Percentiles rank a stretch among this genome's conserved stretches.
Conservation (phyloP, 192 early-diverging fungal genomes). For the Linnemannia elongata region DNA sequence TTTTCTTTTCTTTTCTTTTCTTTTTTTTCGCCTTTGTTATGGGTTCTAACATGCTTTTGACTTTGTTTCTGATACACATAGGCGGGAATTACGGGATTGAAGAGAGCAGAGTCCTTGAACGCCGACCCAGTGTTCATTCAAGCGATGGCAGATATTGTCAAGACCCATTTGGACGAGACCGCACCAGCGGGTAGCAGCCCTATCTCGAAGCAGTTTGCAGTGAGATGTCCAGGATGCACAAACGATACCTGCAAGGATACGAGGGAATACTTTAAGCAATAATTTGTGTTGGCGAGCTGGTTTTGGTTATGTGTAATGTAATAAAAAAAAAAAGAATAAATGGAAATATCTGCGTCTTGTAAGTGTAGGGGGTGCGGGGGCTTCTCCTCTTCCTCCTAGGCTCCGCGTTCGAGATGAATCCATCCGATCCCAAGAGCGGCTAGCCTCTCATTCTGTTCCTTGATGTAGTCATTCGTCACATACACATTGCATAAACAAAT, state of each 20-base stretch:
- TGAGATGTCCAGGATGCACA: slow-evolving; percentile 83
- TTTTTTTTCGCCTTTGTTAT: neutral
- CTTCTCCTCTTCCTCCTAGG: too few relatives aligned
- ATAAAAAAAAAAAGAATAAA: neutral
- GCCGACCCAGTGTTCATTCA: slow-evolving; percentile 92
- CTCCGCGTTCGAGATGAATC: too few relatives aligned
- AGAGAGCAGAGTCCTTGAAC: slow-evolving; percentile 93
- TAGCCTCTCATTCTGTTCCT: neutral
- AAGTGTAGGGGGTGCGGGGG: too few relatives aligned
- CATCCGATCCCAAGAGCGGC: too few relatives aligned
- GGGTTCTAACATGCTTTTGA: neutral
- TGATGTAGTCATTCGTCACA: neutral
- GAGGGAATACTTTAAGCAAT: slow-evolving; percentile 72
- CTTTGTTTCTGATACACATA: slow-evolving; percentile 12
- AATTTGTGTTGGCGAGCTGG: too few relatives aligned
- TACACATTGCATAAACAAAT: neutral
- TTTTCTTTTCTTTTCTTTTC: too few relatives aligned
- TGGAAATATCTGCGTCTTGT: too few relatives aligned
- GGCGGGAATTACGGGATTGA: slow-evolving; percentile 87
- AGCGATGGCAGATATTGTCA: slow-evolving; percentile 90
- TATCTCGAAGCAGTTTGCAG: slow-evolving; percentile 67
- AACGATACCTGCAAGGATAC: slow-evolving; percentile 75
- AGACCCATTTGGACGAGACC: slow-evolving; percentile 76
- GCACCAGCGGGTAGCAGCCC: slow-evolving; percentile 14
- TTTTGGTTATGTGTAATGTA: too few relatives aligned